Evolutionary conservation across 2,329 filamentous ascomycete species (phyloP).

Genomic region (Neoscytalidium dimidiatum): DNA sequence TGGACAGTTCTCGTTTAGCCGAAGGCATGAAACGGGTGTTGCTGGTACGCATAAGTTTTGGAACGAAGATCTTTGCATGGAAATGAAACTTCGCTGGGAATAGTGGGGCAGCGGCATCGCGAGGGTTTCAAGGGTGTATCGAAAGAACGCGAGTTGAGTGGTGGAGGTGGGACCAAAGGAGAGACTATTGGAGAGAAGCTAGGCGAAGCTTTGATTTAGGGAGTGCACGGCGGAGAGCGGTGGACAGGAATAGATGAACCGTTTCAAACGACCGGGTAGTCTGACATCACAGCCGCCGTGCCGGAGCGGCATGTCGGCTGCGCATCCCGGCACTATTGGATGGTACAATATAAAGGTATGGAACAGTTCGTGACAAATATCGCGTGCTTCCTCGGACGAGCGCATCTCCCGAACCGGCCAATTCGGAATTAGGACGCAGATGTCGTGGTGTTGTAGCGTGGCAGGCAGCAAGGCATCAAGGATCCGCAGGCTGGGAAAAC

Average conservation of each 20-base stretch:
- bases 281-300: conserved; percentile 1
- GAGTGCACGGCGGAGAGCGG: background rate
- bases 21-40: background rate
- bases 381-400: background rate
- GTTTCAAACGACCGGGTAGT: background rate
- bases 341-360: background rate
- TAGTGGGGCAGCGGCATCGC: background rate
- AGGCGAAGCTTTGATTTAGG: conserved; percentile 9
- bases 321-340: conserved; percentile 1
- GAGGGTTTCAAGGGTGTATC: conserved; percentile 9
- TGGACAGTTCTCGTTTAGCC: background rate
- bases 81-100: conserved; percentile 5
- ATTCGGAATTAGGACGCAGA: background rate
- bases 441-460: background rate
- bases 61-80: conserved; percentile 1
- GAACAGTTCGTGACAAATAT: background rate
- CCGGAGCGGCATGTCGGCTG: background rate
- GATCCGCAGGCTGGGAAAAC: background rate
- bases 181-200: background rate
- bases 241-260: background rate
- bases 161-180: background rate
- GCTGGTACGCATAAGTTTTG: conserved; percentile 9
- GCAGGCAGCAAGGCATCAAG: background rate
- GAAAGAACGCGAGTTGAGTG: background rate
- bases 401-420: background rate